Conservation (phyloP, 495 filamentous ascomycete genomes). For the Opeltia flavorubescens region DNA sequence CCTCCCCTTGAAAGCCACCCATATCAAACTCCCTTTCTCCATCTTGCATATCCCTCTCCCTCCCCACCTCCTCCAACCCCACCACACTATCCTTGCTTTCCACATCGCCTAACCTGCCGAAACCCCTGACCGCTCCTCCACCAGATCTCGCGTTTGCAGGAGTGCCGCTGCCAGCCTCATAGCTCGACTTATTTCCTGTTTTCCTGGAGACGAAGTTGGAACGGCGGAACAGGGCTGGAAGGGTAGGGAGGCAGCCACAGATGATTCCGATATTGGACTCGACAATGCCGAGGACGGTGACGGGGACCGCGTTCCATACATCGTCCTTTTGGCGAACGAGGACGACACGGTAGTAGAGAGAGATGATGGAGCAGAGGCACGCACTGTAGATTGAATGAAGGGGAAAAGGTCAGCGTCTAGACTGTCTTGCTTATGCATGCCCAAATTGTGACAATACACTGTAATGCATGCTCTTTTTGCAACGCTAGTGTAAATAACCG, state of each 20-base stretch:
- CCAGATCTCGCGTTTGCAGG: neutral
- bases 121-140: neutral
- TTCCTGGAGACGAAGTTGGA: no score
- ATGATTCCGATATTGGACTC: constrained; percentile 4
- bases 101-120: neutral
- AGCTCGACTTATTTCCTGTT: neutral
- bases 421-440: neutral
- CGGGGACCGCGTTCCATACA: neutral
- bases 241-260: neutral
- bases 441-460: no score
- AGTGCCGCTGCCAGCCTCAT: neutral
- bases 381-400: neutral
- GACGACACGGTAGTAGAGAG: neutral
- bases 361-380: neutral
- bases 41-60: no score
- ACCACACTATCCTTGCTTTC: constrained; percentile 1
- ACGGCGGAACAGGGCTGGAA: constrained; percentile 1
- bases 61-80: neutral
- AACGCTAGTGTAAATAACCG: no score
- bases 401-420: neutral
- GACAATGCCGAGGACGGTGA: neutral
- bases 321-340: neutral
- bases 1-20: neutral
- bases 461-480: no score
- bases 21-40: neutral